Evolutionary conservation across 352 stramenopile species (phyloP), one percentile per base, ranked within the genome.

Genomic region (Globisporangium camurandrum): DNA sequence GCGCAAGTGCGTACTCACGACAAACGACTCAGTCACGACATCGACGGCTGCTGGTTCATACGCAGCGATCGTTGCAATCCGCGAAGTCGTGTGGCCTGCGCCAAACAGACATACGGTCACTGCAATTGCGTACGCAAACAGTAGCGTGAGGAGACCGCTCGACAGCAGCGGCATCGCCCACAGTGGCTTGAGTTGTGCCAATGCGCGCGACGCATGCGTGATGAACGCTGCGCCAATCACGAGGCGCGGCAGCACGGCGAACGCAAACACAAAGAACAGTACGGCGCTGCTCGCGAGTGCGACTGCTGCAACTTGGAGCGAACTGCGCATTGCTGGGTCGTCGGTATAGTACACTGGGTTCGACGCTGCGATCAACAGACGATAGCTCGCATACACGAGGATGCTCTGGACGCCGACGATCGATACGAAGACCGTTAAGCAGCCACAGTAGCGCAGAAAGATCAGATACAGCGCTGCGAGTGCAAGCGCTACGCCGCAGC

Each of bases 31-130:
- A 4, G 74, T 87, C 27, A 71, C 62, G 4, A 92, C 62, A n/a
- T 71, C 58, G 40, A 92, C 71, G 2, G 58, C 65, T 1, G 68
- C 52, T 16, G 69, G 75, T 0, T 64, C 71, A 6, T 48, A 56
- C 9, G 78, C 78, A 0, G 66, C 55, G 24, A 89, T 66, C 0
- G 63, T 89, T 20, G 78, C 75, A 44, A 86, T 72, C 1, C 78
- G 78, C 6, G 51, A 78, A 4, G 71, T 76, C 9, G 65, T 84
- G 34, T 74, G 54, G 1, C 81, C 81, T 19, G 78, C 81, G 17
- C 78, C 75, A 51, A 93, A 93, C 17, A 89, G 66, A 30, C 67
- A 89, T 5, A 90, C 65, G 3, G 75, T 90, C 9, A 93, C 76
- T 28, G 86, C 37, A 27, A 90, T 69, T 1, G 69, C 74, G 71